Evolutionary conservation across 345 rosid genomes (phyloP).

Genomic region (Stellera chamaejasme): DNA sequence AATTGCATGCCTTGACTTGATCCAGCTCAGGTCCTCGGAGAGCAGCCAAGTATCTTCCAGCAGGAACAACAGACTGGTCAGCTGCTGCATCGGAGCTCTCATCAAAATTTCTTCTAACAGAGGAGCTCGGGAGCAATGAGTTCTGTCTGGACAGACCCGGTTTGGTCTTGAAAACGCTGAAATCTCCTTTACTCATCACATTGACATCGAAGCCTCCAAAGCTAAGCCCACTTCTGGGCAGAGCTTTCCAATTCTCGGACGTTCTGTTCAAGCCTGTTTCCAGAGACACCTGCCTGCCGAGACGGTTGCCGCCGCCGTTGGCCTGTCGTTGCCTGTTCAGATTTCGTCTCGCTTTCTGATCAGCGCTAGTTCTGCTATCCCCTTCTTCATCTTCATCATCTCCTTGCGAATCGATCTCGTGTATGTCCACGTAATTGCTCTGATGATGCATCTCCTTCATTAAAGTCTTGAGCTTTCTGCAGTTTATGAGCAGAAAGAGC

Average conservation of each 20-base stretch:
- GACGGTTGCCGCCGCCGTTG: constrained; percentile 31
- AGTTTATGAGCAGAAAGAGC: not conserved
- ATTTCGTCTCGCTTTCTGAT: constrained; percentile 16
- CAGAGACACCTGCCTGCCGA: constrained; percentile 72
- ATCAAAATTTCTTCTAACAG: constrained; percentile 21
- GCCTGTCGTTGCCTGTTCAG: constrained; percentile 24
- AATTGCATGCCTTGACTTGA: constrained; percentile 68
- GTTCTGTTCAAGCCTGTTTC: constrained; percentile 75
- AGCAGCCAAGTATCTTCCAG: constrained; percentile 95
- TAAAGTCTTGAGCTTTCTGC: too few species aligned
- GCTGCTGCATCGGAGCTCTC: constrained; percentile 23
- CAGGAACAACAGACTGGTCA: constrained; percentile 70
- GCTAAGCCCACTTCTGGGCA: constrained; percentile 73
- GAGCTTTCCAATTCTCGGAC: constrained; percentile 36
- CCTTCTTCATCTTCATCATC: constrained; percentile 43
- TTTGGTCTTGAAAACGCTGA: constrained; percentile 72
- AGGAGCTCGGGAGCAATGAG: constrained; percentile 48
- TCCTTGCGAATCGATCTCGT: constrained; percentile 37
- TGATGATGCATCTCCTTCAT: not conserved
- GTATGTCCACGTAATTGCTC: constrained; percentile 57
- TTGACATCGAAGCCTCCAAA: constrained; percentile 70
- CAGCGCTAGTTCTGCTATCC: constrained; percentile 21
- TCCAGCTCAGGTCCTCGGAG: constrained; percentile 94
- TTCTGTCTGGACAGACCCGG: constrained; percentile 74
- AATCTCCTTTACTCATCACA: constrained; percentile 51